phyloP scores from a whole-genome alignment of 2,329 filamentous ascomycete species.

The Alternaria incomplexa region DNA sequence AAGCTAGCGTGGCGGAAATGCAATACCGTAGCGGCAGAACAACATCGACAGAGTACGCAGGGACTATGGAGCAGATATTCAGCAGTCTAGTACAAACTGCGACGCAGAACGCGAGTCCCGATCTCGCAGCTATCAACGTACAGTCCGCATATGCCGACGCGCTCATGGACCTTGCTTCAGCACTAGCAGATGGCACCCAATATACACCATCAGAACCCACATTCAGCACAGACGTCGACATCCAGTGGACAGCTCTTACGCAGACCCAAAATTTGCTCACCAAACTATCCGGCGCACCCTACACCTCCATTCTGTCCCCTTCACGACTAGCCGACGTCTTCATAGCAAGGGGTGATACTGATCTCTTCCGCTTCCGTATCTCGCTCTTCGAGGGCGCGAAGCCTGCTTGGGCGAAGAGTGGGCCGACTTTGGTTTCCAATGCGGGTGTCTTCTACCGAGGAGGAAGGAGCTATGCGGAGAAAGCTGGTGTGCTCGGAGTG shows the following conservation, averaged over 20 bases:
- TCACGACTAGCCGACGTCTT: slow-evolving; percentile 40
- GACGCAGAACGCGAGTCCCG: slow-evolving; percentile 55
- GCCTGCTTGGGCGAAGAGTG: slow-evolving; percentile 41
- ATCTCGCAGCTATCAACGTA: slow-evolving; percentile 58
- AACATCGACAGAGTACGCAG: slow-evolving; percentile 61
- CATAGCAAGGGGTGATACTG: slow-evolving; percentile 41
- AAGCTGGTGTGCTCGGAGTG: slow-evolving; percentile 44
- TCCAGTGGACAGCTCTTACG: slow-evolving; percentile 44
- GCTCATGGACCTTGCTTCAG: slow-evolving; percentile 60
- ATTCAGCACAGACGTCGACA: slow-evolving; percentile 22
- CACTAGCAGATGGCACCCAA: slow-evolving; percentile 43
- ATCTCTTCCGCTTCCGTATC: slow-evolving; percentile 44
- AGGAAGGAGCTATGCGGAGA: slow-evolving; percentile 41
- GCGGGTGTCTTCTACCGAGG: slow-evolving; percentile 49
- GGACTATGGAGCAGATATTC: slow-evolving; percentile 45
- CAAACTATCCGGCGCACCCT: slow-evolving; percentile 23
- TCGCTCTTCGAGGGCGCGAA: slow-evolving; percentile 28
- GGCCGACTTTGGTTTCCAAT: slow-evolving; percentile 41
- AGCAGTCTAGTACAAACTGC: slow-evolving; percentile 47
- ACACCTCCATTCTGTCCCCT: slow-evolving; percentile 24
- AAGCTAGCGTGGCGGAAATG: slow-evolving; percentile 62
- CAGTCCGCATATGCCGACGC: slow-evolving; percentile 64
- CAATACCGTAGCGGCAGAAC: slow-evolving; percentile 61
- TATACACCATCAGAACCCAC: slow-evolving; percentile 20
- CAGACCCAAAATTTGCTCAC: slow-evolving; percentile 40